These are phyloP conservation scores for Leishmania tropica DNA, from an alignment of 208 protist genomes.

Conservation along the genomic window DNA sequence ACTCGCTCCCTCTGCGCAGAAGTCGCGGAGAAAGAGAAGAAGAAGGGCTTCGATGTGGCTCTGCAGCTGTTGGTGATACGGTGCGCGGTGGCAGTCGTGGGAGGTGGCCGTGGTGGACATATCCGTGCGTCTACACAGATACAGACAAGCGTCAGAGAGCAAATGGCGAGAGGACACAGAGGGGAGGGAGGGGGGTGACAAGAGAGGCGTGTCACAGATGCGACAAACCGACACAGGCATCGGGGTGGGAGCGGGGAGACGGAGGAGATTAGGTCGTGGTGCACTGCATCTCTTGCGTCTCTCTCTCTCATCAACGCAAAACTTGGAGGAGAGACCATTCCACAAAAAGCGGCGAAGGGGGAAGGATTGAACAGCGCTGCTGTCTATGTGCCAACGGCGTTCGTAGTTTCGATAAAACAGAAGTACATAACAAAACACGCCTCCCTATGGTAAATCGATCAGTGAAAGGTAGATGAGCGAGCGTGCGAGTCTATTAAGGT, in stretches of 20 bases:
- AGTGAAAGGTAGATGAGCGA: not conserved
- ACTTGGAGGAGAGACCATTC: not conserved
- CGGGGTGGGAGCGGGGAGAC: not conserved
- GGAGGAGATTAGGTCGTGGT: not conserved
- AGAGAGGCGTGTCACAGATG: not conserved
- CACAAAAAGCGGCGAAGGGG: not conserved
- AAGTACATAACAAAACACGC: not conserved
- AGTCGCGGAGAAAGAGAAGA: slow-evolving; percentile 17
- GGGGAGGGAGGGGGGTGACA: not conserved
- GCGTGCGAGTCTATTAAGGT: not conserved
- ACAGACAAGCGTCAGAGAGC: not conserved
- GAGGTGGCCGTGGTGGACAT: not conserved
- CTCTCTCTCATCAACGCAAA: not conserved
- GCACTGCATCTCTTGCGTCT: not conserved
- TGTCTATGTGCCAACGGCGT: not conserved
- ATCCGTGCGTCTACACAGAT: not conserved
- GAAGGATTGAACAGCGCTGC: not conserved
- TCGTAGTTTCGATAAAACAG: not conserved
- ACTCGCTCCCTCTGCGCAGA: not conserved
- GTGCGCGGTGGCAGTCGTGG: not conserved
- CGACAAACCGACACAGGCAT: not conserved
- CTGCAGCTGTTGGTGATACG: slow-evolving; percentile 8
- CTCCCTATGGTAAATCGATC: slow-evolving; percentile 1
- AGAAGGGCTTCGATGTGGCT: slow-evolving; percentile 15
- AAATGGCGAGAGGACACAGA: not conserved